Conservation (phyloP, 1,284 basidiomycete species). For the Ustilago xerochloae region DNA sequence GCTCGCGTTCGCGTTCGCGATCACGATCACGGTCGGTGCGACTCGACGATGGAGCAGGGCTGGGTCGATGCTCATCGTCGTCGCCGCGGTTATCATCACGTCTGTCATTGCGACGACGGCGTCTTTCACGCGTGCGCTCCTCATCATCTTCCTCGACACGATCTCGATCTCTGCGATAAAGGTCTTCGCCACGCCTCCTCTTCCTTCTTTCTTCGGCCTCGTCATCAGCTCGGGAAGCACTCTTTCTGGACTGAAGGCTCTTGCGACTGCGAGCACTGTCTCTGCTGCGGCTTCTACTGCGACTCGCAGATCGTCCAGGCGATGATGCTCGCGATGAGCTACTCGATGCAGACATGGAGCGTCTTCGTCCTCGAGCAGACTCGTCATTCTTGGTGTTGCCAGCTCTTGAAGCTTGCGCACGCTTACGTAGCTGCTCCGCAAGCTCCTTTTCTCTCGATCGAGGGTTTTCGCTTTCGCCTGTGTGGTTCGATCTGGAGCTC, state of each 20-base stretch:
- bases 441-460: constrained; percentile 60
- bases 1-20: neutral
- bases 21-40: constrained; percentile 34
- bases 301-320: no score
- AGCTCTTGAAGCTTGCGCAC: constrained; percentile 49
- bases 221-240: constrained; percentile 55
- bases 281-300: constrained; percentile 33
- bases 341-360: constrained; percentile 27
- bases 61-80: constrained; percentile 16
- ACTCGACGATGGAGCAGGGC: constrained; percentile 30
- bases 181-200: constrained; percentile 51
- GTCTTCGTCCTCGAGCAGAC: constrained; percentile 16
- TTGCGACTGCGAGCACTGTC: constrained; percentile 28
- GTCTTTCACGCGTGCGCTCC: constrained; percentile 69
- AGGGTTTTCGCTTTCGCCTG: constrained; percentile 10
- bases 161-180: constrained; percentile 57
- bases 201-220: constrained; percentile 60
- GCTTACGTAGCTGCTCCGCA: constrained; percentile 61
- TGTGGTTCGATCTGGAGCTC: constrained; percentile 6
- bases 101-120: constrained; percentile 42
- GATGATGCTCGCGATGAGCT: constrained; percentile 30
- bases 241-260: constrained; percentile 31
- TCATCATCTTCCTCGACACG: constrained; percentile 42
- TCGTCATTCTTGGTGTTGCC: constrained; percentile 9
- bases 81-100: constrained; percentile 40